A percentile compares a stretch with the other conserved stretches of the same genome.
Evolutionary conservation across 257 asterid genomes (phyloP).

Genomic region (Solanum rostratum): DNA sequence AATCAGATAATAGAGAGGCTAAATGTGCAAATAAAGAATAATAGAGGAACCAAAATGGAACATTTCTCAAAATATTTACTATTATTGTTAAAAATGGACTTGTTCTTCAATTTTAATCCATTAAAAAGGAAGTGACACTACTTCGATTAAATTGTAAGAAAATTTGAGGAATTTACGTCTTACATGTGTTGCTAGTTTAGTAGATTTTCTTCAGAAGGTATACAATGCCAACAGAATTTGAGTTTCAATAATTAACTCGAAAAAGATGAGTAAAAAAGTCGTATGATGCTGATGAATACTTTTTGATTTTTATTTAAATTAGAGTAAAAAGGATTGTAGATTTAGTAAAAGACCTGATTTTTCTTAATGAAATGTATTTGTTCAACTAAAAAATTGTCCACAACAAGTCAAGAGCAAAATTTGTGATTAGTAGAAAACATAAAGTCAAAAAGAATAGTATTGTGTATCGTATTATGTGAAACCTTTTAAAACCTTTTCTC

Average conservation of each 20-base stretch:
- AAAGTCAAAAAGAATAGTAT: too few species aligned
- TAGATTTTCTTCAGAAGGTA: neutral
- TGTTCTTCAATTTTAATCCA: neutral
- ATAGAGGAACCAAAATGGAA: neutral
- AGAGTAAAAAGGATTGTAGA: too few species aligned
- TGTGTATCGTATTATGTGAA: too few species aligned
- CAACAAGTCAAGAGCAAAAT: too few species aligned
- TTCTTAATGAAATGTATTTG: too few species aligned
- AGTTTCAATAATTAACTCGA: neutral
- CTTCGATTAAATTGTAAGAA: too few species aligned
- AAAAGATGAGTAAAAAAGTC: too few species aligned
- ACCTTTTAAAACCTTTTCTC: neutral
- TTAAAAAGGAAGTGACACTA: neutral
- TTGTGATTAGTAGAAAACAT: too few species aligned
- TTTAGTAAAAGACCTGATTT: too few species aligned
- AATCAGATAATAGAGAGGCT: neutral
- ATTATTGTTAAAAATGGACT: neutral
- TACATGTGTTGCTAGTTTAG: neutral
- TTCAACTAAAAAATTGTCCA: too few species aligned
- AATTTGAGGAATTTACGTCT: neutral
- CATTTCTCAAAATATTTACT: neutral
- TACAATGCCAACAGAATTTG: neutral
- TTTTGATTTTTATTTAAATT: too few species aligned
- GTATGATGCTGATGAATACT: too few species aligned
- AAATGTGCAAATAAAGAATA: neutral